Base-by-base conservation (phyloP, 2,329 filamentous ascomycete species). In the Monascus ruber region DNA sequence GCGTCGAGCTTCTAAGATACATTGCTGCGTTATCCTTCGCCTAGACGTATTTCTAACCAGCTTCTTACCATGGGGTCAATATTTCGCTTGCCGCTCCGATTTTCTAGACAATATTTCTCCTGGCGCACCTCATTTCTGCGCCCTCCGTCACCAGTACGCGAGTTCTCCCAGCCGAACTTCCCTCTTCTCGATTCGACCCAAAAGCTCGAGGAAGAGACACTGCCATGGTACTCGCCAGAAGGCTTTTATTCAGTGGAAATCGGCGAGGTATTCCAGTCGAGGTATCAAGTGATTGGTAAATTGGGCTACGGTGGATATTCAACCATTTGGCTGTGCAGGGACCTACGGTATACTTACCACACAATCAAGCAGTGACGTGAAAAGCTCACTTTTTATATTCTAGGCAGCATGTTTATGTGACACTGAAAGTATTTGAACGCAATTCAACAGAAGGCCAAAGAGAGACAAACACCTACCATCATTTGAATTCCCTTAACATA, bases 241-340 rank as follows among this genome's bases (percentile, higher is more conserved):
- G 24, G 33, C 3, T 45, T 32, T 41, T 41, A 40, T 38, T 34
- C 42, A 25, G 27, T 34, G 24, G 10, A 26, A 29, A 40, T 44
- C 17, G 41, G 42, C 11, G 42, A 45, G 31, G 33, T 45, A 24
- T 27, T 40, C 24, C 6, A 36, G 26, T 26, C 35, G 9, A 29
- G 41, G 26, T 45, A 45, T 37, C 31, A 45, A 40, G 41, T 45
- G 29, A 31, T 44, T 6, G 37, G 36, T n/a, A 45, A 45, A 37
- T 33, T 44, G 28, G 41, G 42, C 24, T 45, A 40, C 29, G 41
- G 37, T 6, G 25, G 33, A 32, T 37, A 6, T 6, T 44, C 41
- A 10, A 45, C 39, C 6, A 28, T 47, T 7, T 44, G 46, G 44
- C 37, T 43, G 9, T 31, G 39, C 4, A 31, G 38, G 4, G 41